Conservation (phyloP, 768 basidiomycete species). For the Filobasidium wieringae region DNA sequence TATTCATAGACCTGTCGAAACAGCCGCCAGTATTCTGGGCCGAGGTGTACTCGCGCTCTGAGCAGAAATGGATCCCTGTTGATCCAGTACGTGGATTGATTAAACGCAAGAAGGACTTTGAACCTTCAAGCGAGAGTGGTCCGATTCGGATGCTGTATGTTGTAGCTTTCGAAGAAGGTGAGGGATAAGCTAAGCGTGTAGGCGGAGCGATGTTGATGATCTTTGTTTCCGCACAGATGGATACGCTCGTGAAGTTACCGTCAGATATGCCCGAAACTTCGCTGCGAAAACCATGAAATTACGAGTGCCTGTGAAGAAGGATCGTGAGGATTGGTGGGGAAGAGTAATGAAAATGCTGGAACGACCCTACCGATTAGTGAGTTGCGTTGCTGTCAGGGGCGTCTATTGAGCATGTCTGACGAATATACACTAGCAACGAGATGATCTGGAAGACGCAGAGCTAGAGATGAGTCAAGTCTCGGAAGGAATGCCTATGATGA, state of each 20-base stretch:
- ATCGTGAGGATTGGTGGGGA: slow-evolving; percentile 76
- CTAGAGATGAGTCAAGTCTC: slow-evolving; percentile 60
- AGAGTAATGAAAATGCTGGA: slow-evolving; percentile 52
- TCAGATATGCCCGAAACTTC: slow-evolving; percentile 72
- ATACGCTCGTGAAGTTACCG: slow-evolving; percentile 78
- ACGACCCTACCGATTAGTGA: slow-evolving; percentile 71
- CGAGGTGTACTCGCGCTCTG: slow-evolving; percentile 87
- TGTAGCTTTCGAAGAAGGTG: slow-evolving; percentile 73
- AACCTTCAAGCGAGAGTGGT: slow-evolving; percentile 49
- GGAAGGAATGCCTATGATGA: slow-evolving; percentile 85
- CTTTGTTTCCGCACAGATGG: slow-evolving; percentile 47
- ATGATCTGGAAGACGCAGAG: slow-evolving; percentile 86
- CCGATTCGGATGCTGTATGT: slow-evolving; percentile 90
- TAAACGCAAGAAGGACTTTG: slow-evolving; percentile 68
- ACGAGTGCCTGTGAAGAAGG: slow-evolving; percentile 42
- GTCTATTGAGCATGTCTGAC: too few species aligned
- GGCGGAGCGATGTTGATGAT: not conserved
- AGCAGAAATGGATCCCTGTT: slow-evolving; percentile 81
- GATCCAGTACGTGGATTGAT: slow-evolving; percentile 74
- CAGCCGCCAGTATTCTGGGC: slow-evolving; percentile 88
- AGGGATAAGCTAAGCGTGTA: slow-evolving; percentile 2
- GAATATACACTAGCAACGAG: slow-evolving; percentile 64
- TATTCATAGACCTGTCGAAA: slow-evolving; percentile 29
- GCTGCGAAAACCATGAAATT: slow-evolving; percentile 51
- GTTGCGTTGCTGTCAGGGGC: slow-evolving; percentile 22